A percentile compares a stretch with the other conserved stretches of the same genome.
These are phyloP conservation scores for Penstemon davidsonii DNA, from an alignment of 257 asterid genomes.

Conservation along the genomic window DNA sequence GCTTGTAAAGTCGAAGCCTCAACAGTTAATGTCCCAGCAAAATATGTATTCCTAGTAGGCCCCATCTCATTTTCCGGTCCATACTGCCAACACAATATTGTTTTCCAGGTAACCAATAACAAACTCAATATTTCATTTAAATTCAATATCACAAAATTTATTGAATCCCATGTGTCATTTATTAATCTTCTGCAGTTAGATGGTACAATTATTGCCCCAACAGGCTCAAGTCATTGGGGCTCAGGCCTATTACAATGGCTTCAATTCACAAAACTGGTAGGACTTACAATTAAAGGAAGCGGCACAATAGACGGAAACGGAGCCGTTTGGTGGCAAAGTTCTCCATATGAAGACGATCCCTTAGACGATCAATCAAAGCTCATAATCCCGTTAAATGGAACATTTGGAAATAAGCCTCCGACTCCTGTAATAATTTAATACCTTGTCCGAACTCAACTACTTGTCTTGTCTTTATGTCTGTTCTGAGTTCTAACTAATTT, in stretches of 20 bases:
- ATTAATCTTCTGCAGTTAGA: conserved; percentile 61
- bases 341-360: conserved; percentile 56
- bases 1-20: conserved; percentile 87
- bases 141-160: neutral
- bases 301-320: conserved; percentile 84
- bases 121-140: neutral
- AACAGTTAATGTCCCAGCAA: conserved; percentile 56
- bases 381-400: conserved; percentile 56
- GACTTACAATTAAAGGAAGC: conserved; percentile 72
- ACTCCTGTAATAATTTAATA: conserved; percentile 45
- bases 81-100: conserved; percentile 78
- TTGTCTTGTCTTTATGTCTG: neutral
- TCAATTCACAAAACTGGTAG: conserved; percentile 73
- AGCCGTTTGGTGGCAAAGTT: conserved; percentile 84
- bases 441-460: neutral
- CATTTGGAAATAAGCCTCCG: conserved; percentile 38
- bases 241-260: conserved; percentile 88
- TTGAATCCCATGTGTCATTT: conserved; percentile 22
- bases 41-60: conserved; percentile 65
- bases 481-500: neutral
- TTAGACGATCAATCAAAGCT: conserved; percentile 75
- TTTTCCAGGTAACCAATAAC: conserved; percentile 64
- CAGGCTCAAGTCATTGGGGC: conserved; percentile 74
- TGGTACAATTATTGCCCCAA: conserved; percentile 82
- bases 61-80: conserved; percentile 96